Conservation (phyloP, 805 yeast genomes). For the Teunomyces panamensis region DNA sequence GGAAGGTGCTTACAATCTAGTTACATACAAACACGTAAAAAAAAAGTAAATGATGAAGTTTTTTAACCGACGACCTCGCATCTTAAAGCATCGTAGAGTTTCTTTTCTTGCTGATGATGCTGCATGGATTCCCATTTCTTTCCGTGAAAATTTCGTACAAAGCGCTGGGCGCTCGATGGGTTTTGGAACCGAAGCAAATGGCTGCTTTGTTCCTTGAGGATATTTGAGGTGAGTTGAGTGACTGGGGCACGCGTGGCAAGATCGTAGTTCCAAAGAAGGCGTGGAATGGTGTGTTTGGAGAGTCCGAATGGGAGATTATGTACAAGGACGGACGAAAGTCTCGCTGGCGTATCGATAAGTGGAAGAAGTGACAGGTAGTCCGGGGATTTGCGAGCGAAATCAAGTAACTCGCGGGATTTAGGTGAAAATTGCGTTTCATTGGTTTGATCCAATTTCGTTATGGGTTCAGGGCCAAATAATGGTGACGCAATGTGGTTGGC, state of each 20-base stretch:
- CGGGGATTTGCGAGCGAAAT: background rate
- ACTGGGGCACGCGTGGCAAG: slow-evolving; percentile 25
- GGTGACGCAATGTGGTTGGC: slow-evolving; percentile 32
- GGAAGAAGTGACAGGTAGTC: background rate
- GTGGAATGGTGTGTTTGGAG: slow-evolving; percentile 32
- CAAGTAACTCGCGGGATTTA: slow-evolving; percentile 1
- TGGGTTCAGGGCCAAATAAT: slow-evolving; percentile 12
- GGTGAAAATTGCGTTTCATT: background rate
- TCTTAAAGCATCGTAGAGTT: slow-evolving; percentile 33
- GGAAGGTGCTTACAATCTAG: slow-evolving; percentile 56
- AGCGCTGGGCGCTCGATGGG: slow-evolving; percentile 45
- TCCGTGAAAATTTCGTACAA: slow-evolving; percentile 55
- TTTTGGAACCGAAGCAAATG: slow-evolving; percentile 45
- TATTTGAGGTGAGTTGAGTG: slow-evolving; percentile 23
- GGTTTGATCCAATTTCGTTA: background rate
- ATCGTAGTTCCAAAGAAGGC: slow-evolving; percentile 50
- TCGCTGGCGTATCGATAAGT: slow-evolving; percentile 7
- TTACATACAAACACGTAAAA: slow-evolving; percentile 9
- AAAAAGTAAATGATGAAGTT: background rate
- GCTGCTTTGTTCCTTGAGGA: slow-evolving; percentile 22
- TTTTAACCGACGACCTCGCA: slow-evolving; percentile 32
- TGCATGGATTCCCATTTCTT: slow-evolving; percentile 34
- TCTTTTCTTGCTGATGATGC: slow-evolving; percentile 20
- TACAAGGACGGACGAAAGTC: slow-evolving; percentile 35
- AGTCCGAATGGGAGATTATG: slow-evolving; percentile 48